Evolutionary conservation across 2,329 filamentous ascomycete species (phyloP).

Genomic region (Neonectria coccinea): DNA sequence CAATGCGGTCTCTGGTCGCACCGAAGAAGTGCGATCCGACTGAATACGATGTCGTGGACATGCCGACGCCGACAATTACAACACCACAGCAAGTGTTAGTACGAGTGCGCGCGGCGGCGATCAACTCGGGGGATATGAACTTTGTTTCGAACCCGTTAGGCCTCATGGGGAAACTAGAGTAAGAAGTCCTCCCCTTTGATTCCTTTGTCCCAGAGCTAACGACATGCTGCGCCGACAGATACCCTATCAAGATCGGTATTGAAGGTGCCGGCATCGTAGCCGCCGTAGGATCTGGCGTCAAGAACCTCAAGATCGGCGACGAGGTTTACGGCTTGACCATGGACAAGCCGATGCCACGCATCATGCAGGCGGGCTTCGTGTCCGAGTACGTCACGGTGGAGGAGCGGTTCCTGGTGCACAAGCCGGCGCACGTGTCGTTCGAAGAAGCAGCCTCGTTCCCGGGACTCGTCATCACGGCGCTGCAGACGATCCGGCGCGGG

Average conservation of each 20-base stretch:
- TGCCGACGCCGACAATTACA: conserved; percentile 59
- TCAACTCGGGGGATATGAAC: conserved; percentile 53
- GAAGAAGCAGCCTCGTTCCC: conserved; percentile 54
- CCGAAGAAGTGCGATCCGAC: conserved; percentile 54
- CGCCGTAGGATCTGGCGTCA: conserved; percentile 45
- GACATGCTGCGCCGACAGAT: conserved; percentile 25
- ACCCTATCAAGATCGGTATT: conserved; percentile 41
- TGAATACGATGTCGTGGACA: conserved; percentile 54
- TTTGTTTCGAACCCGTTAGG: conserved; percentile 43
- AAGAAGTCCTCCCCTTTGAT: conserved; percentile 20
- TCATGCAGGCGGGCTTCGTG: conserved; percentile 48
- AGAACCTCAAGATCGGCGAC: conserved; percentile 48
- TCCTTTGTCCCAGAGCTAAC: background rate
- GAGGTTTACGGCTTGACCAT: conserved; percentile 54
- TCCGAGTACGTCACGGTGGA: conserved; percentile 56
- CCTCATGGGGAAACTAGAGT: conserved; percentile 47
- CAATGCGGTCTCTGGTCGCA: conserved; percentile 59
- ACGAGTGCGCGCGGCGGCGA: conserved; percentile 51
- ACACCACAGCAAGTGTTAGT: conserved; percentile 58
- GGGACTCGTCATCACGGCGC: conserved; percentile 55
- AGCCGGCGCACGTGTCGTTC: conserved; percentile 48
- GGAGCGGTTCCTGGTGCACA: conserved; percentile 51
- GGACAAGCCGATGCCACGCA: conserved; percentile 53
- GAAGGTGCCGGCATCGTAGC: conserved; percentile 52
- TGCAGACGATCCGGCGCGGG: conserved; percentile 57